Conservation (phyloP, 1,139 yeast genomes). For the Kazachstania sp. region DNA sequence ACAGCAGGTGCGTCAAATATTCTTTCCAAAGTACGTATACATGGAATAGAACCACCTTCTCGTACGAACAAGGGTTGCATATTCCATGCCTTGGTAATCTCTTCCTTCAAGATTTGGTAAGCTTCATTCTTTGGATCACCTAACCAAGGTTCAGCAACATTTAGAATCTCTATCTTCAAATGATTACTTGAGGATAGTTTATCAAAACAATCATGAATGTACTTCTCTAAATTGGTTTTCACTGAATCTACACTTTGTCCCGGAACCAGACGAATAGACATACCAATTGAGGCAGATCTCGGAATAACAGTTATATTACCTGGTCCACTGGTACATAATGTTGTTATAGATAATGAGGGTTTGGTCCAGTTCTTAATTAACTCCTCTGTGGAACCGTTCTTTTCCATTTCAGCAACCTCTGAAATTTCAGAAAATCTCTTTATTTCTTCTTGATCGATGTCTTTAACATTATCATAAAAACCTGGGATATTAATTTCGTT, state of each 20-base stretch:
- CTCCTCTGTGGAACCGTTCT: constrained; percentile 36
- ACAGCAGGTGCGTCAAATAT: constrained; percentile 82
- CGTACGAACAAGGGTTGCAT: constrained; percentile 70
- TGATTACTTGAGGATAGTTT: constrained; percentile 51
- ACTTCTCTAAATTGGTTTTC: constrained; percentile 41
- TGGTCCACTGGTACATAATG: constrained; percentile 81
- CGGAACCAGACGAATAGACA: constrained; percentile 85
- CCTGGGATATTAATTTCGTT: constrained; percentile 60
- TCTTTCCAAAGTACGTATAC: constrained; percentile 76
- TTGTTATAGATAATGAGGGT: constrained; percentile 88
- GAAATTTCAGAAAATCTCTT: constrained; percentile 51
- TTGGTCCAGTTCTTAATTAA: constrained; percentile 82
- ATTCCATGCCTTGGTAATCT: constrained; percentile 56
- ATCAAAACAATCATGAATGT: constrained; percentile 40
- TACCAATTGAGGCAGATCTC: constrained; percentile 60
- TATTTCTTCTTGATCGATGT: constrained; percentile 48
- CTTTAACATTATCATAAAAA: constrained; percentile 59
- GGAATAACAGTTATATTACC: constrained; percentile 87
- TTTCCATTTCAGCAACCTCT: constrained; percentile 35
- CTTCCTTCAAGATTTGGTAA: constrained; percentile 54
- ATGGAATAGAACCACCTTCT: constrained; percentile 96
- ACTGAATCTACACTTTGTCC: constrained; percentile 63
- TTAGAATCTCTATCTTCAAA: constrained; percentile 51
- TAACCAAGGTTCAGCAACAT: constrained; percentile 94
- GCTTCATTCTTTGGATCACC: constrained; percentile 76